Conservation (phyloP, 1,284 basidiomycete genomes). For the Lignosus rhinocerotis region DNA sequence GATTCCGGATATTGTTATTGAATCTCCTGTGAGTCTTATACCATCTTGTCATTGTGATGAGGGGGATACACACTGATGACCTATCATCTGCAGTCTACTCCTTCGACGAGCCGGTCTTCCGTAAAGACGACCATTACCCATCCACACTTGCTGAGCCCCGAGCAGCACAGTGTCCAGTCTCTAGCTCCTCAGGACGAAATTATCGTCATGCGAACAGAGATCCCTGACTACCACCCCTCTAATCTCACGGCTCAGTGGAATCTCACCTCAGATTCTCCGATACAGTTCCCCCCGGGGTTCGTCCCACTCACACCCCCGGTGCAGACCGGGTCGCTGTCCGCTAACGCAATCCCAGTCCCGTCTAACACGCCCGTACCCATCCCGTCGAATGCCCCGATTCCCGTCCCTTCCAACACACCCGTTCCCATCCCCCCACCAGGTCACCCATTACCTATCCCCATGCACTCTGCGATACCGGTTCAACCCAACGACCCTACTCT, state of each 20-base stretch:
- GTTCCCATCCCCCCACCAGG: slow-evolving; percentile 7
- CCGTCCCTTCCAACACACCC: slow-evolving; percentile 4
- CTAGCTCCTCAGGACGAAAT: slow-evolving; percentile 17
- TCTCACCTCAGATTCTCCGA: slow-evolving; percentile 9
- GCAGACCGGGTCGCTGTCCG: neutral
- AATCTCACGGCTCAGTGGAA: slow-evolving; percentile 9
- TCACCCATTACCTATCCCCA: slow-evolving; percentile 8
- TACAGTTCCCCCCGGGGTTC: slow-evolving; percentile 23
- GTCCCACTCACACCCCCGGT: slow-evolving; percentile 14
- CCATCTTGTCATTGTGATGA: neutral
- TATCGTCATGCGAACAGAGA: slow-evolving; percentile 20
- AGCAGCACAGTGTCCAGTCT: slow-evolving; percentile 11
- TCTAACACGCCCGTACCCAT: slow-evolving; percentile 4
- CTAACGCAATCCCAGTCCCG: neutral
- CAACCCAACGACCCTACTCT: slow-evolving; percentile 6
- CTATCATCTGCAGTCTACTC: slow-evolving; percentile 12
- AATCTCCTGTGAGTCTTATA: slow-evolving; percentile 20
- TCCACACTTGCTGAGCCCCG: slow-evolving; percentile 25
- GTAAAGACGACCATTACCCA: slow-evolving; percentile 13
- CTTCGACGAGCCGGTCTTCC: slow-evolving; percentile 16
- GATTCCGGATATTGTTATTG: slow-evolving; percentile 26
- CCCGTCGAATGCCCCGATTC: neutral
- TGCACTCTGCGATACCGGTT: neutral
- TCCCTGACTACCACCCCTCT: slow-evolving; percentile 11
- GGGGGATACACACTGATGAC: neutral